A percentile compares a stretch with the other conserved stretches of the same genome.
phyloP scores from a whole-genome alignment of 257 asterid genomes.

The Nicotiana paniculata region DNA sequence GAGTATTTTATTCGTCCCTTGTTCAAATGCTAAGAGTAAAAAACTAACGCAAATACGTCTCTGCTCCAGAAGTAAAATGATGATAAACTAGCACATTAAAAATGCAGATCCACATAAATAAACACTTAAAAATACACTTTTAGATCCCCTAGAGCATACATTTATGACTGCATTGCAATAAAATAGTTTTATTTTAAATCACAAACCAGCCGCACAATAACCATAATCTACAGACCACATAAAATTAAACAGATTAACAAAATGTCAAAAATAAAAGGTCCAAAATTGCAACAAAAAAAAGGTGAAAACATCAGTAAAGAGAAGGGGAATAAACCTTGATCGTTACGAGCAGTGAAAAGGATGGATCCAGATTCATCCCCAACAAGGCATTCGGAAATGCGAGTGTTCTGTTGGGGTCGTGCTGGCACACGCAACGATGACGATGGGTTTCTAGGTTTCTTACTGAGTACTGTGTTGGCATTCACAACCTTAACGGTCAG shows the following conservation, averaged over 20 bases:
- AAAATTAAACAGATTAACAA: neutral
- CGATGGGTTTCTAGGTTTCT: conserved; percentile 57
- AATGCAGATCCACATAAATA: neutral
- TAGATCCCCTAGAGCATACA: neutral
- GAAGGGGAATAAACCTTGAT: conserved; percentile 39
- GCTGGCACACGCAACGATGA: conserved; percentile 37
- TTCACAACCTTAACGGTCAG: conserved; percentile 56
- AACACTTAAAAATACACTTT: neutral
- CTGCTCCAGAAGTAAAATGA: neutral
- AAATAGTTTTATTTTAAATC: neutral
- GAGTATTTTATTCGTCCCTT: neutral
- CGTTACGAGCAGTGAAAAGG: conserved; percentile 79
- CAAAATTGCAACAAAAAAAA: neutral
- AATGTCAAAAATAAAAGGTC: neutral
- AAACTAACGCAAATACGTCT: neutral
- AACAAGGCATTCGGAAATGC: conserved; percentile 71
- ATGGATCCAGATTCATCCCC: conserved; percentile 80
- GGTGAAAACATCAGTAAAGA: neutral
- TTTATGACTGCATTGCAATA: neutral
- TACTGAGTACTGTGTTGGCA: conserved; percentile 53
- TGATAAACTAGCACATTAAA: neutral
- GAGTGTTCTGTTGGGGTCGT: conserved; percentile 42
- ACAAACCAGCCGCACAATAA: neutral
- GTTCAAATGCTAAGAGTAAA: neutral
- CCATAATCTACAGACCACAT: neutral